A percentile compares a stretch with the other conserved stretches of the same genome.
phyloP scores from a whole-genome alignment of 495 filamentous ascomycete species.

The Parmelia sp. region DNA sequence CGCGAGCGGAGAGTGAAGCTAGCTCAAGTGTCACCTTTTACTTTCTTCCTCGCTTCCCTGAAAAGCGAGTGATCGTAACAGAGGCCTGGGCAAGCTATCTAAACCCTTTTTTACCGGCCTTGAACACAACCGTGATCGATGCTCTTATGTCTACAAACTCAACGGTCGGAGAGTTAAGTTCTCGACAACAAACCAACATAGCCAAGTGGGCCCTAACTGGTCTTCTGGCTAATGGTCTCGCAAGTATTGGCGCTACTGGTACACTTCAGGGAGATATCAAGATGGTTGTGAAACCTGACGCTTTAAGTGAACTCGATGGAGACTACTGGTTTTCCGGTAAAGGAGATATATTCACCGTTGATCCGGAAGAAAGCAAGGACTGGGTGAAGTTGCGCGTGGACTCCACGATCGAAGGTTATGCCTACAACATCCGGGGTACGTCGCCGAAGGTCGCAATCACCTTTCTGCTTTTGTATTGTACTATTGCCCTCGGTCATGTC shows the following conservation, averaged over 20 bases:
- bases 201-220: neutral
- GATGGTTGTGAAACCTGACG: neutral
- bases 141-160: neutral
- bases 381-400: slow-evolving; percentile 22
- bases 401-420: slow-evolving; percentile 20
- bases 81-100: slow-evolving; percentile 18
- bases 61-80: slow-evolving; percentile 8
- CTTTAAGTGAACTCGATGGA: slow-evolving; percentile 2
- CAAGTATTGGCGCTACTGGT: slow-evolving; percentile 13
- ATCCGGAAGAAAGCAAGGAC: slow-evolving; percentile 18
- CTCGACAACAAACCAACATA: rapidly evolving
- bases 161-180: neutral
- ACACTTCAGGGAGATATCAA: slow-evolving; percentile 19
- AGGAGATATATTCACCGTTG: slow-evolving; percentile 20
- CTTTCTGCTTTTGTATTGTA: slow-evolving; percentile 17
- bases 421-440: slow-evolving; percentile 17
- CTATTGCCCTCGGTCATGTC: slow-evolving; percentile 14
- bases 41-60: neutral
- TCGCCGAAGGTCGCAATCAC: slow-evolving; percentile 20
- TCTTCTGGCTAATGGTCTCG: slow-evolving; percentile 21
- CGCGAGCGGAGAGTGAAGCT: neutral
- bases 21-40: neutral
- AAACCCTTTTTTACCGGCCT: slow-evolving; percentile 11
- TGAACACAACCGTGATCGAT: slow-evolving; percentile 15
- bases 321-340: slow-evolving; percentile 21